Conservation (phyloP, 371 early-diverging fungal species). For the Syncephalastrum sp. region DNA sequence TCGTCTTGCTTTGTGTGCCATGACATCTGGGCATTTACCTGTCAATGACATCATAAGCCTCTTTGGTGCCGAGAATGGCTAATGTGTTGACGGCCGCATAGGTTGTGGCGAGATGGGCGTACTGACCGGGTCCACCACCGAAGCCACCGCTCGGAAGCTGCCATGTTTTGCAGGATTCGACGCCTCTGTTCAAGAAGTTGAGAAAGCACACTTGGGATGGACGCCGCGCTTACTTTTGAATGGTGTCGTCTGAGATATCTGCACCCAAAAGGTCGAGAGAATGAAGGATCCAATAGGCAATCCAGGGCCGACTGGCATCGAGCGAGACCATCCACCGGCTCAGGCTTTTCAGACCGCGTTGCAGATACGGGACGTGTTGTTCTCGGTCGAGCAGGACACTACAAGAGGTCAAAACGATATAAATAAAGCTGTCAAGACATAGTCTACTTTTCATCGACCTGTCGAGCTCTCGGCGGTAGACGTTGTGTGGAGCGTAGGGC, state of each 20-base stretch:
- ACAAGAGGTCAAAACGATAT: neutral
- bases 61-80: constrained; percentile 68
- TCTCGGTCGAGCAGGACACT: constrained; percentile 51
- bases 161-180: constrained; percentile 64
- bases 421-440: too few species aligned
- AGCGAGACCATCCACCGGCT: constrained; percentile 65
- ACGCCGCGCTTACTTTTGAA: constrained; percentile 37
- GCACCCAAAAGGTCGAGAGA: constrained; percentile 74
- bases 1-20: too few species aligned
- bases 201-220: neutral
- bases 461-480: constrained; percentile 18
- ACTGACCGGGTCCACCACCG: constrained; percentile 80
- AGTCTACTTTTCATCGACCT: constrained; percentile 13
- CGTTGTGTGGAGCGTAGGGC: constrained; percentile 34
- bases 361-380: constrained; percentile 61
- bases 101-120: constrained; percentile 82
- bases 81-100: constrained; percentile 84
- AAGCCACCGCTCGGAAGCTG: constrained; percentile 85
- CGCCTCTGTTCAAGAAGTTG: constrained; percentile 30
- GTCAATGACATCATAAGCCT: constrained; percentile 73
- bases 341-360: constrained; percentile 49
- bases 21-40: constrained; percentile 24
- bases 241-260: constrained; percentile 33
- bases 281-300: constrained; percentile 89
- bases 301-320: constrained; percentile 92